phyloP scores from a whole-genome alignment of 2,329 filamentous ascomycete genomes.

The Dactylellina sp. region DNA sequence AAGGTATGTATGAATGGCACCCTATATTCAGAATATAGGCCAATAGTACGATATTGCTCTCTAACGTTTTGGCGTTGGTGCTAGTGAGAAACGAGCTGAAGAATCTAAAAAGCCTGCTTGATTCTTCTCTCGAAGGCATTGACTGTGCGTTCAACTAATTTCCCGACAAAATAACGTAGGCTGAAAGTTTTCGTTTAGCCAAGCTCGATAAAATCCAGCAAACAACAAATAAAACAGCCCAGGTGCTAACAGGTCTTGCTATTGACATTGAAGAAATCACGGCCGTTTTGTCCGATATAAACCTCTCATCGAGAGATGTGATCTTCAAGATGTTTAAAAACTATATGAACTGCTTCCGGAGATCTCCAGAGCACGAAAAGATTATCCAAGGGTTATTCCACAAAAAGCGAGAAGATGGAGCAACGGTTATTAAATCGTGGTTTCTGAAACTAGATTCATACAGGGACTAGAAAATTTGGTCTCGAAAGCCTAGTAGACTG shows the following conservation, averaged over 20 bases:
- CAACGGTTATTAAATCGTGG: slow-evolving; percentile 16
- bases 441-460: slow-evolving; percentile 16
- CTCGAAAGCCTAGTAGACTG: not conserved
- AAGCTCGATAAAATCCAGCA: not conserved
- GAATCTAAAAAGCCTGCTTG: slow-evolving; percentile 1
- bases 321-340: slow-evolving; percentile 8
- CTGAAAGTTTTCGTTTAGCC: not conserved
- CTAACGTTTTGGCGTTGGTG: no score
- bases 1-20: no score
- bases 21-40: no score
- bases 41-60: no score
- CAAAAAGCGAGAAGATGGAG: slow-evolving; percentile 24
- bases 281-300: not conserved
- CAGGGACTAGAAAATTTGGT: slow-evolving; percentile 20
- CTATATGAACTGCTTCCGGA: slow-evolving; percentile 21
- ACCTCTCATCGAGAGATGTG: not conserved
- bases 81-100: slow-evolving; percentile 5
- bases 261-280: not conserved
- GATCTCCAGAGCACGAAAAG: slow-evolving; percentile 18
- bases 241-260: not conserved
- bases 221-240: slow-evolving; percentile 6
- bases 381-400: slow-evolving; percentile 7
- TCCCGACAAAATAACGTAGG: no score
- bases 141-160: not conserved
- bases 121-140: not conserved